Evolutionary conservation across 306 rosid genomes (phyloP).

Genomic region (Lablab purpureus): DNA sequence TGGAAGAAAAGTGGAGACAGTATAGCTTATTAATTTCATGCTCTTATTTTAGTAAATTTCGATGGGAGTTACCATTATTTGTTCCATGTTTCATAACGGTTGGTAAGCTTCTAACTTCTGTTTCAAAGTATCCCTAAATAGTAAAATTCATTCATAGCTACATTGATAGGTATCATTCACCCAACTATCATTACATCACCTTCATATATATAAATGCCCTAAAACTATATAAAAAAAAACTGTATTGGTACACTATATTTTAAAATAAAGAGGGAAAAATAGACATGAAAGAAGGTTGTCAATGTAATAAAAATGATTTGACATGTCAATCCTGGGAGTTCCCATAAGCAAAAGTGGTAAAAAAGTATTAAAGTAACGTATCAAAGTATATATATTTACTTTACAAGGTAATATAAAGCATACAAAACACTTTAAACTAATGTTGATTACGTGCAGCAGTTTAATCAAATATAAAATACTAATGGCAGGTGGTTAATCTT

Average conservation of each 20-base stretch:
- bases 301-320: background rate
- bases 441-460: background rate
- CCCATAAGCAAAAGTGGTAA: background rate
- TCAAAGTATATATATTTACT: background rate
- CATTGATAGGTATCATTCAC: background rate
- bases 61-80: conserved; percentile 2
- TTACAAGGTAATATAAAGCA: background rate
- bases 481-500: conserved; percentile 8
- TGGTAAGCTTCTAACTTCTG: conserved; percentile 10
- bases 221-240: background rate
- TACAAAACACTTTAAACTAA: background rate
- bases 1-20: background rate
- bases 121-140: conserved; percentile 29
- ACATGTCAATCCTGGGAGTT: background rate
- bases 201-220: background rate
- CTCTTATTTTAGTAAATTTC: conserved; percentile 3
- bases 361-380: background rate
- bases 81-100: background rate
- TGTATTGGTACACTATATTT: background rate
- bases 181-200: background rate
- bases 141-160: background rate
- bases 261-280: too few species aligned
- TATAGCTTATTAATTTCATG: conserved; percentile 11
- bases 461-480: background rate
- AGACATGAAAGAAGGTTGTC: background rate